Evolutionary conservation across 1,284 basidiomycete genomes (phyloP).

Genomic region (Anthracocystis setariae): DNA sequence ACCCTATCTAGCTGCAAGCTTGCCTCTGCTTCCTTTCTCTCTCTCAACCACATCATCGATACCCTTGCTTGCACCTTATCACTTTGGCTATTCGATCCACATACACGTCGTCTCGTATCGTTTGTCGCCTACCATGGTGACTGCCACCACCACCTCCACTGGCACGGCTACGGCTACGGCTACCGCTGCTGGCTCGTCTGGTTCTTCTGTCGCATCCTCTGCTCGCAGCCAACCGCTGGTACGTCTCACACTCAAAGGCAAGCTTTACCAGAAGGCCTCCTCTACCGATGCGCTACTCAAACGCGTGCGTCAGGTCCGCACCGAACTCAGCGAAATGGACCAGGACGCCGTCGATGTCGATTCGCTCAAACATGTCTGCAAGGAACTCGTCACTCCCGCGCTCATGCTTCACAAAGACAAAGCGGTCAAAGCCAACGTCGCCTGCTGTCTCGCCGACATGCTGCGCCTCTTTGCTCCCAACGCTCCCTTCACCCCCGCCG

Average conservation of each 20-base stretch:
- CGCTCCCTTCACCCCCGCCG: slow-evolving; percentile 87
- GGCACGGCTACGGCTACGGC: too few relatives aligned
- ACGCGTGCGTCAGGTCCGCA: slow-evolving; percentile 45
- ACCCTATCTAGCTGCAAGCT: not conserved
- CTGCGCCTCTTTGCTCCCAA: slow-evolving; percentile 94
- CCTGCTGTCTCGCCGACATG: slow-evolving; percentile 93
- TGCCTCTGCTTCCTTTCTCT: not conserved
- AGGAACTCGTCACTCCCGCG: slow-evolving; percentile 81
- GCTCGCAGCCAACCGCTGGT: slow-evolving; percentile 37
- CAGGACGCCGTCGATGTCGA: slow-evolving; percentile 83
- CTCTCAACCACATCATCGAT: too few relatives aligned
- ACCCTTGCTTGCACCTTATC: not conserved
- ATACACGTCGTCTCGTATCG: slow-evolving; percentile 1
- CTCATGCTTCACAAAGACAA: slow-evolving; percentile 92
- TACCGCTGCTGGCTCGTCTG: slow-evolving; percentile 20
- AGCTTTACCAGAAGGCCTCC: slow-evolving; percentile 49
- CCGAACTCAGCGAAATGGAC: slow-evolving; percentile 82
- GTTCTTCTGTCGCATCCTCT: slow-evolving; percentile 15
- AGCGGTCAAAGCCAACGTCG: slow-evolving; percentile 90
- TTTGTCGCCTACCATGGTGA: slow-evolving; percentile 16
- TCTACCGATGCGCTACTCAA: slow-evolving; percentile 57
- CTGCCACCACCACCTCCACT: slow-evolving; percentile 27
- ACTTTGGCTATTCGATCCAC: not conserved
- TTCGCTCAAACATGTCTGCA: slow-evolving; percentile 77
- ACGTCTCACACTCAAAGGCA: slow-evolving; percentile 52